phyloP scores from a whole-genome alignment of 2,329 filamentous ascomycete genomes.

The Neonectria magnoliae region DNA sequence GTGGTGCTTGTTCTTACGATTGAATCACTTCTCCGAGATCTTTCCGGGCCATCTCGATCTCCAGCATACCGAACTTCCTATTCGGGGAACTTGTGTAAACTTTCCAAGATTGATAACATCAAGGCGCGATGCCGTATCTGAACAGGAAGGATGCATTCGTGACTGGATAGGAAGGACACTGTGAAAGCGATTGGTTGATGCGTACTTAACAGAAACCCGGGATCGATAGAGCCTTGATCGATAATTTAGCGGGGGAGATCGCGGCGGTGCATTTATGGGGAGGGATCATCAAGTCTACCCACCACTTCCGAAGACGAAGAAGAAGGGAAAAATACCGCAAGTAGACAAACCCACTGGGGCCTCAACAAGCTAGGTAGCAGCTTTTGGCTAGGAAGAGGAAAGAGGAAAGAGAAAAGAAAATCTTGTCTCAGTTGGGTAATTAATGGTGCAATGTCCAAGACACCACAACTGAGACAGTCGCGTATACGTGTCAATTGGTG shows the following conservation, averaged over 20 bases:
- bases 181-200: neutral
- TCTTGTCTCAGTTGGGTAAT: neutral
- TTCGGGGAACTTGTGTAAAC: neutral
- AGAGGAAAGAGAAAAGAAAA: neutral
- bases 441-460: neutral
- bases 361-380: neutral
- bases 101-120: neutral
- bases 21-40: too few relatives aligned
- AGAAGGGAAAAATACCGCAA: neutral
- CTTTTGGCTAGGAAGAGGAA: neutral
- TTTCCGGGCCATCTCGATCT: too few relatives aligned
- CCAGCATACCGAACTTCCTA: neutral
- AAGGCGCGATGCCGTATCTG: neutral
- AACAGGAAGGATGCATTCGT: neutral
- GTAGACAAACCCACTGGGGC: neutral
- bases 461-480: neutral
- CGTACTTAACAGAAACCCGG: neutral
- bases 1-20: too few relatives aligned
- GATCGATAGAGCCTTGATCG: neutral
- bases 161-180: neutral
- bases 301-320: neutral
- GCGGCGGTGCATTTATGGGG: neutral
- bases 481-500: neutral
- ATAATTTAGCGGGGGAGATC: neutral
- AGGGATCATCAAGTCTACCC: neutral